Evolutionary conservation across 176 grass and related monocot genomes (phyloP), one percentile per base, ranked within the genome.

Genomic region (Tillandsia leiboldiana): DNA sequence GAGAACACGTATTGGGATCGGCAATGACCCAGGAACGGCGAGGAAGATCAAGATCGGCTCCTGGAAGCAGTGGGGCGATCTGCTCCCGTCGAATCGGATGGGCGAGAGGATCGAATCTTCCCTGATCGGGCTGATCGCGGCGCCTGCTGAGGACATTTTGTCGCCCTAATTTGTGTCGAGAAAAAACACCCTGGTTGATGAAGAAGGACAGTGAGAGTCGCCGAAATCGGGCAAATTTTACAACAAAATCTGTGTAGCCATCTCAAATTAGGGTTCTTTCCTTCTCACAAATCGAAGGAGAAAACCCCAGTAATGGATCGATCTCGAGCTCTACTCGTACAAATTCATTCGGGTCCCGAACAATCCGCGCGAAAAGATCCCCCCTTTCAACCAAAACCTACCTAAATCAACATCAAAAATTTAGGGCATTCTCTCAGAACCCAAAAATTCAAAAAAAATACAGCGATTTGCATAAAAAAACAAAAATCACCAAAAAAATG

Each of bases 31-130:
- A 6, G 87, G 83, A 50, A 90, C 48, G 51, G 78, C 71, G 4
- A 95, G 81, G 67, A 79, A 87, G 51, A 95, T 95, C 6, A 84
- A 57, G 71, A 95, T 95, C 5, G 83, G 77, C 50, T 89, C 86
- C 74, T 70, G 48, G 2, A 63, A 50, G 54, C 80, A 88, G 67
- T 83, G 85, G 1, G 51, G 63, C 6, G 77, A 79, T 18, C 79
- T 28, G 67, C 71, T 76, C 27, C 80, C 80, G 0, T 75, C 69
- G 1, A 89, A 83, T 62, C 73, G 69, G 75, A 83, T 82, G 33
- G 85, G 71, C 58, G 69, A 54, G 63, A 80, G 62, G 13, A 67
- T 27, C 15, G 73, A 49, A 15, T 85, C 86, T 63, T 83, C 70
- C 0, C 49, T 66, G 18, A 83, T 20, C n/a, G 80, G 86, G 50